Conservation (phyloP, 306 rosid species). For the Bauhinia variegata region DNA sequence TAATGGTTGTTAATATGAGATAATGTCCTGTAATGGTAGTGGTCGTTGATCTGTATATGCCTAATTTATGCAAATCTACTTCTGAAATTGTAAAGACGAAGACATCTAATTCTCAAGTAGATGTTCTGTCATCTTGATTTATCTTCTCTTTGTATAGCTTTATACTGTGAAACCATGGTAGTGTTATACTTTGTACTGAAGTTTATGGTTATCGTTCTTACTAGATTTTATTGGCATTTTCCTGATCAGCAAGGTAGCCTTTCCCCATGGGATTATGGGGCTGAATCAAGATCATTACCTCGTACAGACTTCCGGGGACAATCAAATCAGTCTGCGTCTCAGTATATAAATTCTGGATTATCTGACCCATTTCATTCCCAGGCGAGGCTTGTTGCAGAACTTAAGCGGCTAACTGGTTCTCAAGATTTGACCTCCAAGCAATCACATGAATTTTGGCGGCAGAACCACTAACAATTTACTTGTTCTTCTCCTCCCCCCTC, state of each 20-base stretch:
- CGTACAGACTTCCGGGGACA: slow-evolving; percentile 38
- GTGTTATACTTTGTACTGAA: slow-evolving; percentile 6
- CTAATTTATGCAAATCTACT: too few relatives aligned
- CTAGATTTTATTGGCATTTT: slow-evolving; percentile 20
- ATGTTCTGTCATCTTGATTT: background rate
- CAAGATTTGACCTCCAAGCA: slow-evolving; percentile 45
- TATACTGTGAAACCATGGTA: background rate
- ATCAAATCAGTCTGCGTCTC: slow-evolving; percentile 35
- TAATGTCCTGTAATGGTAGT: background rate
- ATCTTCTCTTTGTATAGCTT: background rate
- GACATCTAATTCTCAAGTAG: too few relatives aligned
- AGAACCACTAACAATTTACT: slow-evolving; percentile 33
- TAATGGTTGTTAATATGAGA: background rate
- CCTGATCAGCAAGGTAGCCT: slow-evolving; percentile 36
- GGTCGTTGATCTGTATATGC: too few relatives aligned
- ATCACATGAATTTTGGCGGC: slow-evolving; percentile 55
- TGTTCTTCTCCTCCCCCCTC: slow-evolving; percentile 16
- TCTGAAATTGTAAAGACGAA: too few relatives aligned
- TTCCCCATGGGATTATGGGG: slow-evolving; percentile 37
- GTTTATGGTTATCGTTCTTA: background rate
- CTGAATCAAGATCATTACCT: slow-evolving; percentile 37
- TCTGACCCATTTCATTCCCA: slow-evolving; percentile 34
- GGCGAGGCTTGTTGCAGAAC: slow-evolving; percentile 37
- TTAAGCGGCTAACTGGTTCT: slow-evolving; percentile 39
- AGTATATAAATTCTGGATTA: slow-evolving; percentile 41